A percentile compares a stretch with the other conserved stretches of the same genome.
Conservation (phyloP, 805 yeast genomes). For the Maudiozyma pseudohumilis region DNA sequence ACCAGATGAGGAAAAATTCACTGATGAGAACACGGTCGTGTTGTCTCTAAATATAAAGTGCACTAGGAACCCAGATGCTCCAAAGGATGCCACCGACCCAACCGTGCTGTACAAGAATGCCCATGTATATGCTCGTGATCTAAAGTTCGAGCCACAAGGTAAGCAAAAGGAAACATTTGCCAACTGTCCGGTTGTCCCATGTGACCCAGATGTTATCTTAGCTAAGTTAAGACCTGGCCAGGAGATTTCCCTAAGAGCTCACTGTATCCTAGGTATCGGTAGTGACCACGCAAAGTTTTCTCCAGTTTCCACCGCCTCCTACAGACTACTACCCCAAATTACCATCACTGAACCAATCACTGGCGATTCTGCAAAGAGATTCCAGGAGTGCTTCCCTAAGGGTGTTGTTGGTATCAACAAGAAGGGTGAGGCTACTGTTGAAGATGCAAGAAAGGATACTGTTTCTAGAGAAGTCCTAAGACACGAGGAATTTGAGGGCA, state of each 20-base stretch:
- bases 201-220: conserved; percentile 80
- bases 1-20: conserved; percentile 61
- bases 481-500: conserved; percentile 81
- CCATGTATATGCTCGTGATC: conserved; percentile 79
- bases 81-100: conserved; percentile 69
- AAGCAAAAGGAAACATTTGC: conserved; percentile 66
- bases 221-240: conserved; percentile 96
- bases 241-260: conserved; percentile 82
- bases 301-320: conserved; percentile 94
- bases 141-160: conserved; percentile 88
- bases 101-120: conserved; percentile 75
- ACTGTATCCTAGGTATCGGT: conserved; percentile 86
- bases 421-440: conserved; percentile 63
- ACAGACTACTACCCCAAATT: conserved; percentile 83
- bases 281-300: conserved; percentile 95
- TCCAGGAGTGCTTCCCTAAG: conserved; percentile 83
- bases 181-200: conserved; percentile 56
- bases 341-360: conserved; percentile 62
- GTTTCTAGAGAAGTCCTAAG: conserved; percentile 94
- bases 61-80: conserved; percentile 76
- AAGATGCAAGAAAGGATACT: conserved; percentile 89
- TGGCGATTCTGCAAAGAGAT: conserved; percentile 67
- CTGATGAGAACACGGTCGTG: conserved; percentile 84
- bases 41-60: conserved; percentile 74
- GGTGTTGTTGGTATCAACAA: conserved; percentile 78